Conservation (phyloP, 78 protist species). For the Chrysochromulina tobinii region DNA sequence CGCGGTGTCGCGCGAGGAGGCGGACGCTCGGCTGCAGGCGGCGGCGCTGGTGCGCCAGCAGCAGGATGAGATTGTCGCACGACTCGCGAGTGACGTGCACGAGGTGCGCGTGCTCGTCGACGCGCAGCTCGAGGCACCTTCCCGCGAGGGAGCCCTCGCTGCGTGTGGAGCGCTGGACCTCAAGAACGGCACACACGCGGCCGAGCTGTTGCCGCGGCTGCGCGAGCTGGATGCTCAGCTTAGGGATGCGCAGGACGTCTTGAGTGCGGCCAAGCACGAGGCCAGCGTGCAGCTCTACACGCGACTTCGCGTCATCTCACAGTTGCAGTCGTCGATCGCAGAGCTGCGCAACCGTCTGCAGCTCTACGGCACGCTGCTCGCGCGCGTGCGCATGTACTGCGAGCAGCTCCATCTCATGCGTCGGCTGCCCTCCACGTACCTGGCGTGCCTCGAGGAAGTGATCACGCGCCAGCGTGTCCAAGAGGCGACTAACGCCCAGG, state of each 20-base stretch:
- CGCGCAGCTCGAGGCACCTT: no score
- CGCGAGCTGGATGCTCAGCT: background rate
- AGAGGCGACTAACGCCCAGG: background rate
- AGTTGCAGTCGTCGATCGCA: background rate
- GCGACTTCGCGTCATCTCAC: background rate
- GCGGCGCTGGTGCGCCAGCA: no score
- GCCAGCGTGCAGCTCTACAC: background rate
- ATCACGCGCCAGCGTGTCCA: background rate
- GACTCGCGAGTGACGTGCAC: no score
- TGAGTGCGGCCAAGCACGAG: background rate
- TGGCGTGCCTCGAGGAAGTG: background rate
- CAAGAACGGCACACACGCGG: no score
- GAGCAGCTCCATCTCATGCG: background rate
- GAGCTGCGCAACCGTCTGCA: background rate
- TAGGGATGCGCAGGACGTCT: background rate
- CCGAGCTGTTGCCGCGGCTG: background rate
- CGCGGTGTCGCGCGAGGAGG: no score
- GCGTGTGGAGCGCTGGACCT: no score
- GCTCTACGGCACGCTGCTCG: background rate
- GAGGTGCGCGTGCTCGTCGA: no score
- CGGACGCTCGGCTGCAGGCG: no score
- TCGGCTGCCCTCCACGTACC: background rate
- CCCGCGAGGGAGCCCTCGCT: no score
- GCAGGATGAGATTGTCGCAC: no score
- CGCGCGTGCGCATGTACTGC: conserved; percentile 6